Conservation (phyloP, 2,329 filamentous ascomycete genomes). For the Bipolaris cookei region DNA sequence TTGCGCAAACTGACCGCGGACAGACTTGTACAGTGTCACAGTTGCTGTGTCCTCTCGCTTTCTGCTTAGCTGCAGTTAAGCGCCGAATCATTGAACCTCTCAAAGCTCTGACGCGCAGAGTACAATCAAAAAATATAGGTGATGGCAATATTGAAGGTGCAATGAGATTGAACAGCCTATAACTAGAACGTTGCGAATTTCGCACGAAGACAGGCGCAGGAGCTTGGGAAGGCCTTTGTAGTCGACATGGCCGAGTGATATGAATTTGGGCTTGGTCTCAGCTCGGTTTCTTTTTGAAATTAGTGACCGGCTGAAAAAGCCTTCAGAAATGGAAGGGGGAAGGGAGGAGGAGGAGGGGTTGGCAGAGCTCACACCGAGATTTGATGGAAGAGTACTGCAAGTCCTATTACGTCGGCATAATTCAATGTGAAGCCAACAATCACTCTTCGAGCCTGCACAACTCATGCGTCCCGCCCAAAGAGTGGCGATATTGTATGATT, state of each 20-base stretch:
- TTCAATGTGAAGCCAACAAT: constrained; percentile 2
- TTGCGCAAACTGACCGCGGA: constrained; percentile 1
- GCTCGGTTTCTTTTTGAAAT: not conserved
- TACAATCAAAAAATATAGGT: constrained; percentile 3
- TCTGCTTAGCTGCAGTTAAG: constrained; percentile 14
- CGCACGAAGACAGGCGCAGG: constrained; percentile 5
- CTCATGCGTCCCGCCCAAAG: not conserved
- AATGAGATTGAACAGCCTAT: constrained; percentile 11
- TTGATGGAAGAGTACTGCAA: not conserved
- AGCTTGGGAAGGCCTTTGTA: constrained; percentile 3
- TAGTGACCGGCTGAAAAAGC: not conserved
- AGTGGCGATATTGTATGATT: constrained; percentile 4
- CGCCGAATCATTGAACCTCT: constrained; percentile 9
- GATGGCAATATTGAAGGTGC: constrained; percentile 6
- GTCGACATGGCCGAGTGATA: constrained; percentile 1
- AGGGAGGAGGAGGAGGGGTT: not conserved
- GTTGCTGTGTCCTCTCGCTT: constrained; percentile 9
- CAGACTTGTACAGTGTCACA: constrained; percentile 10
- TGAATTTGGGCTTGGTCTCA: constrained; percentile 2
- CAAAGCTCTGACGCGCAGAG: constrained; percentile 6
- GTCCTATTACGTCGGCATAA: constrained; percentile 1
- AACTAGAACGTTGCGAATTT: constrained; percentile 11
- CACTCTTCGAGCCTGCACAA: constrained; percentile 4
- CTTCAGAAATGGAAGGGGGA: not conserved
- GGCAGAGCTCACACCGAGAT: not conserved